These are phyloP conservation scores for Bidens hawaiensis DNA, from an alignment of 140 eudicot genomes.

Conservation along the genomic window DNA sequence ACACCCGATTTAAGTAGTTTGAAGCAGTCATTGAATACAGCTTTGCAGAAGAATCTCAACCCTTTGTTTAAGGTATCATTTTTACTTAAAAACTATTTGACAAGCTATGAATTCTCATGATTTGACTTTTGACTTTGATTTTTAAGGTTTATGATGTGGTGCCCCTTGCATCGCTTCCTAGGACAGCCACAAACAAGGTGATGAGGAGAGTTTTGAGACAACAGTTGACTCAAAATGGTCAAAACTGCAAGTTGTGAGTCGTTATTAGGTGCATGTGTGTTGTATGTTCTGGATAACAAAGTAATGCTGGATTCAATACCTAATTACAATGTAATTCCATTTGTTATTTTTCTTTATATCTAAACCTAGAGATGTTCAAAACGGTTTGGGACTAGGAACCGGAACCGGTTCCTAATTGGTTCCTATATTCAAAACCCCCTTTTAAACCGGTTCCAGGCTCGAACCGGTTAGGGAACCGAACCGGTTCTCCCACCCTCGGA, in stretches of 20 bases:
- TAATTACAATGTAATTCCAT: neutral
- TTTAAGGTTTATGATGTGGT: conserved; percentile 60
- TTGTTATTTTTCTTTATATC: too few species aligned
- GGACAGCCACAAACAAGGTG: conserved; percentile 95
- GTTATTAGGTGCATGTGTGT: conserved; percentile 9
- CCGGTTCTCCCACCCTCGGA: too few species aligned
- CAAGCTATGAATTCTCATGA: neutral
- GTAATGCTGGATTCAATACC: neutral
- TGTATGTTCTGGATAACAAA: neutral
- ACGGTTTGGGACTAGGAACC: too few species aligned
- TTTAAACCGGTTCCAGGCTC: too few species aligned
- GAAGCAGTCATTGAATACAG: conserved; percentile 50
- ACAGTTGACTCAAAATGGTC: conserved; percentile 48
- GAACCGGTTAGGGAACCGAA: too few species aligned
- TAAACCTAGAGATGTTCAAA: too few species aligned
- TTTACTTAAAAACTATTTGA: too few species aligned
- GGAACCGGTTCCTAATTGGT: too few species aligned
- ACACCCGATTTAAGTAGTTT: conserved; percentile 35
- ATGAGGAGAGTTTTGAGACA: conserved; percentile 92
- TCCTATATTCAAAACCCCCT: too few species aligned
- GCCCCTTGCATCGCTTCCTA: conserved; percentile 65
- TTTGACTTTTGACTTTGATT: conserved; percentile 10
- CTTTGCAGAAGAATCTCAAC: conserved; percentile 71
- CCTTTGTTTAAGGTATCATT: conserved; percentile 77
- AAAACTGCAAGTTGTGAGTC: conserved; percentile 45